These are phyloP conservation scores for Pisolithus microcarpus DNA, from an alignment of 768 basidiomycete genomes.

Conservation along the genomic window DNA sequence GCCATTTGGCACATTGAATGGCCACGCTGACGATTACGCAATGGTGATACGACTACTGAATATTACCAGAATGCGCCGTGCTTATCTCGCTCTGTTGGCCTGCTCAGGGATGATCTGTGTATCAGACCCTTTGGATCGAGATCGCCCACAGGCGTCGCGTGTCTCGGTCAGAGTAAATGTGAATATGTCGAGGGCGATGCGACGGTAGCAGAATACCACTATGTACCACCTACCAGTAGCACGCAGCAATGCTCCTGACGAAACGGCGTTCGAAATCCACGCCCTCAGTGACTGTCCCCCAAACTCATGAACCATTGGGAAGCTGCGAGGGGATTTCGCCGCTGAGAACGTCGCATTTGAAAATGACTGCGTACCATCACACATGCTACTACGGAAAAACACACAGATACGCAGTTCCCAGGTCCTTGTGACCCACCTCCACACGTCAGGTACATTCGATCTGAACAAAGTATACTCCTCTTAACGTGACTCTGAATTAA, in stretches of 20 bases:
- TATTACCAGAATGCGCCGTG: neutral
- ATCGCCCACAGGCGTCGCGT: neutral
- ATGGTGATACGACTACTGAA: neutral
- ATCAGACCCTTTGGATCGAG: neutral
- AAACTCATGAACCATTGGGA: neutral
- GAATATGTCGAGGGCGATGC: neutral
- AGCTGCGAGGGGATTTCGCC: neutral
- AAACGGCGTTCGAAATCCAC: neutral
- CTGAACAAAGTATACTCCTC: neutral
- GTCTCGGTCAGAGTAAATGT: neutral
- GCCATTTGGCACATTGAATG: too few relatives aligned
- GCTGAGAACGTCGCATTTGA: slow-evolving; percentile 1
- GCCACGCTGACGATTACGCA: neutral
- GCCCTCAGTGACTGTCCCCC: neutral
- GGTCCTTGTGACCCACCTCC: neutral
- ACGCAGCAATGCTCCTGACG: neutral
- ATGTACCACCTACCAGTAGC: too few relatives aligned
- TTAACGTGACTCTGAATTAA: neutral
- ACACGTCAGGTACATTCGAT: neutral
- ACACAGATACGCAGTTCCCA: neutral
- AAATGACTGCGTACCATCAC: neutral
- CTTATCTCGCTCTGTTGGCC: neutral
- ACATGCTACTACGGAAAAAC: neutral
- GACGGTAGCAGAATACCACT: neutral
- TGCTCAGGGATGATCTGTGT: neutral